phyloP scores from a whole-genome alignment of 1,139 yeast species.

The Meyerozyma elateridarum region DNA sequence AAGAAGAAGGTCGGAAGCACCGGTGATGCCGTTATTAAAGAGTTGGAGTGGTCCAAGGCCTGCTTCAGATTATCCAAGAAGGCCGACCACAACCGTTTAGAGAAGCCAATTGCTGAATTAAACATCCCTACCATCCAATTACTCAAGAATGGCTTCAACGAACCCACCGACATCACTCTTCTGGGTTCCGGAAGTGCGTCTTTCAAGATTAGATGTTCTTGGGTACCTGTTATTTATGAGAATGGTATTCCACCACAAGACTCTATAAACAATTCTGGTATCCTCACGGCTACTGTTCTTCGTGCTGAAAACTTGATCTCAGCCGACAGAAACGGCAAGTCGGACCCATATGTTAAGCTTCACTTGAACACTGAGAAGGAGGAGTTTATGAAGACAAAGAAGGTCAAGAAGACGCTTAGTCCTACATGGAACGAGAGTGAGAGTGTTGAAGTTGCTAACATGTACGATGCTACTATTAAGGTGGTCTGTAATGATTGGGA shows the following conservation, averaged over 20 bases:
- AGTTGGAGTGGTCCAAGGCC: conserved; percentile 68
- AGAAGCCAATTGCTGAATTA: conserved; percentile 57
- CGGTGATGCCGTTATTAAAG: conserved; percentile 72
- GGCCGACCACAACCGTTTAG: conserved; percentile 48
- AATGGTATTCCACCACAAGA: conserved; percentile 69
- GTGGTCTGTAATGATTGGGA: conserved; percentile 84
- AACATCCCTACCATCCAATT: conserved; percentile 66
- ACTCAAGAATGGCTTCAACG: conserved; percentile 58
- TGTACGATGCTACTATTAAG: conserved; percentile 55
- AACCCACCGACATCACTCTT: conserved; percentile 48
- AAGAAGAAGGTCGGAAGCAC: conserved; percentile 49
- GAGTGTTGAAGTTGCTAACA: conserved; percentile 49
- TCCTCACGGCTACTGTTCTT: conserved; percentile 55
- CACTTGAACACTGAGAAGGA: conserved; percentile 59
- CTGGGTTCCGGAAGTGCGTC: conserved; percentile 48
- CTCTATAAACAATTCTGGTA: conserved; percentile 72
- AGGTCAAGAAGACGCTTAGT: conserved; percentile 76
- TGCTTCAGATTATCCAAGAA: conserved; percentile 58
- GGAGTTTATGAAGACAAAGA: conserved; percentile 65
- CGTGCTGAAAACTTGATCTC: conserved; percentile 70
- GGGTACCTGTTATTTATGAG: conserved; percentile 67
- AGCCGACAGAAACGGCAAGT: conserved; percentile 85
- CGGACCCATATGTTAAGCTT: conserved; percentile 83
- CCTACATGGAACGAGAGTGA: conserved; percentile 80
- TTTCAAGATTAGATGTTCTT: conserved; percentile 61